A percentile compares a stretch with the other conserved stretches of the same genome.
These are phyloP conservation scores for Schwanniomyces occidentalis DNA, from an alignment of 805 yeast genomes.

Conservation along the genomic window DNA sequence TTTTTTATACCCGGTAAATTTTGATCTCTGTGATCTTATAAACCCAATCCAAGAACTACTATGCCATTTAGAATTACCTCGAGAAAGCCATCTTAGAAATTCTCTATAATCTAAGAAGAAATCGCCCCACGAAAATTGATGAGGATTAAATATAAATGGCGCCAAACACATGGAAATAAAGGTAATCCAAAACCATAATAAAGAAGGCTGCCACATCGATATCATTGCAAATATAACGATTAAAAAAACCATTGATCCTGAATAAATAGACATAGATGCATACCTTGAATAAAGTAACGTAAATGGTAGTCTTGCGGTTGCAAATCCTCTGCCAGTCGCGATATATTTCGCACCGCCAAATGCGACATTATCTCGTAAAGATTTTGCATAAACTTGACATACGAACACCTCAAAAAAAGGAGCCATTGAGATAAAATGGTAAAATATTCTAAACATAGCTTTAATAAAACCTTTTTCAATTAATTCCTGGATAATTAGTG, in stretches of 20 bases:
- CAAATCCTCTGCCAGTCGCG: conserved; percentile 93
- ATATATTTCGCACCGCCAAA: conserved; percentile 93
- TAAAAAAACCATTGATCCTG: conserved; percentile 70
- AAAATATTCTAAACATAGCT: conserved; percentile 66
- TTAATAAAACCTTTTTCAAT: conserved; percentile 83
- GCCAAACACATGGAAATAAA: conserved; percentile 46
- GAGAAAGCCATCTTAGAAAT: conserved; percentile 68
- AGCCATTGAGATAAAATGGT: conserved; percentile 78
- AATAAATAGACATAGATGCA: conserved; percentile 72
- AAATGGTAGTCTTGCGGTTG: conserved; percentile 78
- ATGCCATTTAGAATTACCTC: conserved; percentile 72
- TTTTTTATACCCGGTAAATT: conserved; percentile 24
- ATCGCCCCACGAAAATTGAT: conserved; percentile 49
- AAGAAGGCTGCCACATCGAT: conserved; percentile 78
- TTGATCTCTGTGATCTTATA: conserved; percentile 33
- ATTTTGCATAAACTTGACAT: conserved; percentile 85
- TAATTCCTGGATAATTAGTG: conserved; percentile 82
- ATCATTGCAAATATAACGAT: conserved; percentile 73
- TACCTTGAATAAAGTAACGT: conserved; percentile 71
- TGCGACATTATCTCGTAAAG: conserved; percentile 71
- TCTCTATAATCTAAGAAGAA: conserved; percentile 52
- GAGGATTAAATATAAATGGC: conserved; percentile 56
- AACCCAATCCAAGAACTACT: conserved; percentile 78
- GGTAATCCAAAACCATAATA: conserved; percentile 61
- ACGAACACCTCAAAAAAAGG: conserved; percentile 95